Evolutionary conservation across 2,329 filamentous ascomycete genomes (phyloP).

Genomic region (Thelonectria discophora): DNA sequence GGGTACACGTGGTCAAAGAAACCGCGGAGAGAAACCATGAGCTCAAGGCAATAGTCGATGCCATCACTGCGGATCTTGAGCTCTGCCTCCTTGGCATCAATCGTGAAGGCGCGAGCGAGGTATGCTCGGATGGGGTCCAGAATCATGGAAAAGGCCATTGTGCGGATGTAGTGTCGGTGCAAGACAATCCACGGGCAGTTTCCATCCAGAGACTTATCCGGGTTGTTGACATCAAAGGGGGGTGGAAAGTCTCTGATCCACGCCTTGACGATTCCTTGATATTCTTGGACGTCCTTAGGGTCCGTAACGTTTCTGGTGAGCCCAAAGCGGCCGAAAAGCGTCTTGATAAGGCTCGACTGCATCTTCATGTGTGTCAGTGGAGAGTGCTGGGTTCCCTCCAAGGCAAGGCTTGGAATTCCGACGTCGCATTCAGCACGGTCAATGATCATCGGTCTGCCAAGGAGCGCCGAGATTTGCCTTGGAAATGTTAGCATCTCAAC

Average conservation of each 20-base stretch:
- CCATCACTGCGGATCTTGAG: conserved; percentile 52
- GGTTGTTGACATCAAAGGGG: conserved; percentile 49
- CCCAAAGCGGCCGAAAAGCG: conserved; percentile 45
- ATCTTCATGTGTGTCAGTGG: conserved; percentile 50
- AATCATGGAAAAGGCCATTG: conserved; percentile 55
- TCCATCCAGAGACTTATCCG: conserved; percentile 54
- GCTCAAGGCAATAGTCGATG: conserved; percentile 54
- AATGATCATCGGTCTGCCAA: conserved; percentile 48
- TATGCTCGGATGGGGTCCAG: conserved; percentile 57
- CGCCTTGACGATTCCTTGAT: conserved; percentile 48
- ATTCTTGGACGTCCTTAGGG: conserved; percentile 45
- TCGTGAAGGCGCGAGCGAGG: conserved; percentile 50
- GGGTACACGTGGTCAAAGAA: conserved; percentile 57
- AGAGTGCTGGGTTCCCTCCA: conserved; percentile 46
- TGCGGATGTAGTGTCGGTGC: conserved; percentile 57
- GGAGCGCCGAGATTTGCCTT: conserved; percentile 49
- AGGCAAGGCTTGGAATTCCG: conserved; percentile 44
- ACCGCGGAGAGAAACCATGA: conserved; percentile 51
- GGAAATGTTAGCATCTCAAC: neutral
- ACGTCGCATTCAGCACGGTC: conserved; percentile 47
- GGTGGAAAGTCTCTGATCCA: conserved; percentile 56
- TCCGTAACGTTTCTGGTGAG: conserved; percentile 41
- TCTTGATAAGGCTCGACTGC: conserved; percentile 46
- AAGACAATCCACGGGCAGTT: conserved; percentile 53
- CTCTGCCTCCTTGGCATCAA: conserved; percentile 43